Conservation (phyloP, 257 asterid species). For the Plantago ovata region DNA sequence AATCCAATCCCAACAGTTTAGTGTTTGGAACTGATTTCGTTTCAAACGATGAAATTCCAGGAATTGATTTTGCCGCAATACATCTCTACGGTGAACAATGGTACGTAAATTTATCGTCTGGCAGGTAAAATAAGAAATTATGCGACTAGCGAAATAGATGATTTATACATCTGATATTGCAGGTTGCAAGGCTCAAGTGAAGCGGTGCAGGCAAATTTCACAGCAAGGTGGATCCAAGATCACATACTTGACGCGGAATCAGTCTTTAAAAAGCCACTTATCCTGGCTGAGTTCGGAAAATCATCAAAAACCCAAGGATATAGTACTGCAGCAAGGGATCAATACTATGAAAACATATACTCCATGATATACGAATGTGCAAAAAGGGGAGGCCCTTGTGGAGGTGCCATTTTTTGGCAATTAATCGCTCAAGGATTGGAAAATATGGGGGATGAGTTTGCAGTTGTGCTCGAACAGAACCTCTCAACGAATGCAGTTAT, state of each 20-base stretch:
- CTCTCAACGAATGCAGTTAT: slow-evolving; percentile 41
- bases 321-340: slow-evolving; percentile 26
- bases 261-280: slow-evolving; percentile 35
- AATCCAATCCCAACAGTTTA: slow-evolving; percentile 27
- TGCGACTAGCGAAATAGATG: slow-evolving; percentile 17
- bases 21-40: slow-evolving; percentile 27
- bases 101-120: slow-evolving; percentile 13
- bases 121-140: no score
- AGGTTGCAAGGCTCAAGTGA: slow-evolving; percentile 27
- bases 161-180: slow-evolving; percentile 6
- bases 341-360: slow-evolving; percentile 23
- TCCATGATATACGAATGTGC: slow-evolving; percentile 33
- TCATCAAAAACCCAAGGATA: slow-evolving; percentile 39
- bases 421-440: slow-evolving; percentile 52
- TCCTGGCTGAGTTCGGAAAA: slow-evolving; percentile 50
- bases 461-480: slow-evolving; percentile 34
- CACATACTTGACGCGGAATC: slow-evolving; percentile 40
- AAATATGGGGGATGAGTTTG: slow-evolving; percentile 46
- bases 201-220: slow-evolving; percentile 29
- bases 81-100: slow-evolving; percentile 44
- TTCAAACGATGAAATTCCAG: slow-evolving; percentile 17
- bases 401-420: slow-evolving; percentile 54
- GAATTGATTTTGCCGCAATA: slow-evolving; percentile 42
- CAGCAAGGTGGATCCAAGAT: slow-evolving; percentile 34
- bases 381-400: slow-evolving; percentile 40